Percentiles rank a stretch among this genome's conserved stretches.
phyloP scores from a whole-genome alignment of 2,329 filamentous ascomycete species.

The Juglanconis juglandina region DNA sequence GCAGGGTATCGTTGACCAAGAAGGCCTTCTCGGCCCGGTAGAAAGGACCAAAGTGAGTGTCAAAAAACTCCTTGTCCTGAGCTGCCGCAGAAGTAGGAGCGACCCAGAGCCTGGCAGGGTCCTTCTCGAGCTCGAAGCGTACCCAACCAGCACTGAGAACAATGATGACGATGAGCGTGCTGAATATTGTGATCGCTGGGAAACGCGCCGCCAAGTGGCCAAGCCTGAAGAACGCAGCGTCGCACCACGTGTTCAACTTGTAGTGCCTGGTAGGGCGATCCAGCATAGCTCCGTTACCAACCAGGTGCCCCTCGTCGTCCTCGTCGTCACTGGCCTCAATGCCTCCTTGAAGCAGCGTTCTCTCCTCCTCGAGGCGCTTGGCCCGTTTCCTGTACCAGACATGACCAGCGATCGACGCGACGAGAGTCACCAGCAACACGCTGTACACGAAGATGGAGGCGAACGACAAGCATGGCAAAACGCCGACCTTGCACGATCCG shows the following conservation, averaged over 20 bases:
- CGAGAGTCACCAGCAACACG: constrained; percentile 65
- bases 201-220: constrained; percentile 79
- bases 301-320: constrained; percentile 76
- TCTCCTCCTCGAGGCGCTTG: constrained; percentile 71
- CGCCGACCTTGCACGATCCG: constrained; percentile 75
- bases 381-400: constrained; percentile 72
- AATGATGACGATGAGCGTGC: constrained; percentile 70
- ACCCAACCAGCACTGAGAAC: constrained; percentile 85
- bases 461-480: constrained; percentile 91
- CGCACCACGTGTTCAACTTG: constrained; percentile 77
- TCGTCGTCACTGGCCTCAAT: constrained; percentile 84
- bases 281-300: constrained; percentile 71
- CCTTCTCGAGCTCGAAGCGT: constrained; percentile 81
- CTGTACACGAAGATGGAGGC: constrained; percentile 84
- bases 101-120: constrained; percentile 95
- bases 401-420: constrained; percentile 67
- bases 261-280: constrained; percentile 79
- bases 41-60: constrained; percentile 89
- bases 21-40: constrained; percentile 93
- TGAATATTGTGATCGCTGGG: constrained; percentile 75
- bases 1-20: constrained; percentile 78
- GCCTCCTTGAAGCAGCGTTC: constrained; percentile 69
- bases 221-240: constrained; percentile 73
- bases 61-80: constrained; percentile 90
- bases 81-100: constrained; percentile 87